These are phyloP conservation scores for Triticum timopheevii DNA, from an alignment of 176 grass and related monocot species.

Conservation along the genomic window DNA sequence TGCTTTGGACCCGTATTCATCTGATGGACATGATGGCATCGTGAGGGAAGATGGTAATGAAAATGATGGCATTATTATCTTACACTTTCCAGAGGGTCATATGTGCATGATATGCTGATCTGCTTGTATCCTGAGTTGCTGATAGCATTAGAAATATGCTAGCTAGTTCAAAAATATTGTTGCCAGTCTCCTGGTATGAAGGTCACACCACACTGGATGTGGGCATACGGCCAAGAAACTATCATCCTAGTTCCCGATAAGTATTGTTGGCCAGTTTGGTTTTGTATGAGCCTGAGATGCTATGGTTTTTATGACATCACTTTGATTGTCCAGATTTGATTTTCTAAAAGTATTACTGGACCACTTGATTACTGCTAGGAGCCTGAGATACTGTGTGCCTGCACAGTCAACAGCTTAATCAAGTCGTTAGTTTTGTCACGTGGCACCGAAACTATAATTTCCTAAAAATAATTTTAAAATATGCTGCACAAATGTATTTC, in stretches of 20 bases:
- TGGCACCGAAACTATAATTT: neutral
- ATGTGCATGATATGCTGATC: neutral
- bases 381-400: neutral
- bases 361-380: neutral
- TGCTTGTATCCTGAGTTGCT: neutral
- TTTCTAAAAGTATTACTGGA: neutral
- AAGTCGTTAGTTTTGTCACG: neutral
- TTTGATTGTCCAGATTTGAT: neutral
- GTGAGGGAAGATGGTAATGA: slow-evolving; percentile 94
- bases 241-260: neutral
- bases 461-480: neutral
- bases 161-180: neutral
- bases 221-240: neutral
- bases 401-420: neutral
- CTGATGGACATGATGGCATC: slow-evolving; percentile 98
- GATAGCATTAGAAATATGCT: neutral
- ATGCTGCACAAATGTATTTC: neutral
- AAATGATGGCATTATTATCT: neutral
- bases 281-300: neutral
- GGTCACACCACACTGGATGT: neutral
- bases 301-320: neutral
- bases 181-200: neutral
- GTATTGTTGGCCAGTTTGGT: neutral
- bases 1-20: slow-evolving; percentile 96
- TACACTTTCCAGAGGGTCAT: neutral